Percentiles rank a stretch among this genome's conserved stretches.
phyloP scores from a whole-genome alignment of 192 early-diverging fungal species.

The Rhizoclosmatium globosum region DNA sequence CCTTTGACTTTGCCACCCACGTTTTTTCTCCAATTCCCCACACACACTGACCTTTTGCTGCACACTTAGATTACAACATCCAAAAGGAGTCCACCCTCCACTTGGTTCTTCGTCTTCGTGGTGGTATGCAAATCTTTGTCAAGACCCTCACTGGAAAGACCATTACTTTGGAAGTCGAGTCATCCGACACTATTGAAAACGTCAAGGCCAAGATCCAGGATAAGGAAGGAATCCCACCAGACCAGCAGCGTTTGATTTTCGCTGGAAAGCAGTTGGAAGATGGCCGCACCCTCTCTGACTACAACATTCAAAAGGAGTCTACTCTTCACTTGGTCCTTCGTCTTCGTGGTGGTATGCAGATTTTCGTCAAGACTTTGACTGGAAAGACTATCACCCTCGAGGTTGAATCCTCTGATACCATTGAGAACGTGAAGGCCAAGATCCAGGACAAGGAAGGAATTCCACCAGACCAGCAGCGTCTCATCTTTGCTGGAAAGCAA shows the following conservation, averaged over 20 bases:
- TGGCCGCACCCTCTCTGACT: slow-evolving; percentile 76
- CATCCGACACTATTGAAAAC: slow-evolving; percentile 80
- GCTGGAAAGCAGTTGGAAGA: slow-evolving; percentile 83
- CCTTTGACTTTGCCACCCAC: neutral
- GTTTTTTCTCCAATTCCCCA: too few relatives aligned
- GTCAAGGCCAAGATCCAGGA: slow-evolving; percentile 86
- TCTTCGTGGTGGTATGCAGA: slow-evolving; percentile 74
- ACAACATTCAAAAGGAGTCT: slow-evolving; percentile 79
- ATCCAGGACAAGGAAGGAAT: slow-evolving; percentile 85
- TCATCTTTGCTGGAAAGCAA: slow-evolving; percentile 83
- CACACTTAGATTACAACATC: slow-evolving; percentile 66
- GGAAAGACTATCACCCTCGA: slow-evolving; percentile 81
- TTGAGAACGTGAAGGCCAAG: slow-evolving; percentile 81
- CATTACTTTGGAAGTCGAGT: slow-evolving; percentile 78
- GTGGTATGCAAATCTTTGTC: slow-evolving; percentile 78
- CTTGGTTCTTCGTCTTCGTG: slow-evolving; percentile 71
- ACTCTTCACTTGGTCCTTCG: slow-evolving; percentile 74
- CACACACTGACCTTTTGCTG: neutral
- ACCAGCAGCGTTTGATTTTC: slow-evolving; percentile 84
- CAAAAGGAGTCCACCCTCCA: slow-evolving; percentile 73
- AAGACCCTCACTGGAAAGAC: slow-evolving; percentile 83
- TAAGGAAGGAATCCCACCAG: slow-evolving; percentile 80
- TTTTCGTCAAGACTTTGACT: slow-evolving; percentile 81
- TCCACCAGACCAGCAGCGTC: slow-evolving; percentile 78
- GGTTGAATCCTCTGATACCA: slow-evolving; percentile 79